phyloP scores from a whole-genome alignment of 345 rosid genomes.

The Firmiana major region DNA sequence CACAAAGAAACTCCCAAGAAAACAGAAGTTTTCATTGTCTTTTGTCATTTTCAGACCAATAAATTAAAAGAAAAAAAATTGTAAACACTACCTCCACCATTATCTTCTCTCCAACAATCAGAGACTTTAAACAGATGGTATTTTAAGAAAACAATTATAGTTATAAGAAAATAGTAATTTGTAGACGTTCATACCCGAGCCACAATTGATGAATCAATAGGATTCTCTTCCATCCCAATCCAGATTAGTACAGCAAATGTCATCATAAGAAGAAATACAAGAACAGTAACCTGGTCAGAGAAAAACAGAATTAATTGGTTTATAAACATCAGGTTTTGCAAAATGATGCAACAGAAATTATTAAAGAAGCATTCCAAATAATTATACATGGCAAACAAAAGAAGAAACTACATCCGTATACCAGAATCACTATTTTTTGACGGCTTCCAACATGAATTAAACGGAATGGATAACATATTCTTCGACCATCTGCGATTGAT shows the following conservation, averaged over 20 bases:
- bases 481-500: slow-evolving; percentile 29
- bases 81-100: neutral
- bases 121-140: neutral
- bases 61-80: neutral
- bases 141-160: neutral
- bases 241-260: slow-evolving; percentile 49
- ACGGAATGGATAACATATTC: slow-evolving; percentile 50
- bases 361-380: neutral
- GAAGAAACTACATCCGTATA: slow-evolving; percentile 21
- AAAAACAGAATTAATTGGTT: slow-evolving; percentile 1
- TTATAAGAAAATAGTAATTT: slow-evolving; percentile 10
- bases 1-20: neutral
- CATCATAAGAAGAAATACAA: slow-evolving; percentile 39
- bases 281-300: slow-evolving; percentile 37
- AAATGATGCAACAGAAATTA: neutral
- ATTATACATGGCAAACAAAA: slow-evolving; percentile 5
- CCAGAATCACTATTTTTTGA: slow-evolving; percentile 62
- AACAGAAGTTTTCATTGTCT: neutral
- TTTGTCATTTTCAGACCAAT: slow-evolving; percentile 1
- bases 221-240: slow-evolving; percentile 46
- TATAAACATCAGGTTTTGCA: neutral
- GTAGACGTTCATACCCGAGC: slow-evolving; percentile 41
- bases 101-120: neutral
- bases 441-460: slow-evolving; percentile 52
- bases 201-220: slow-evolving; percentile 35